Evolutionary conservation across 2,329 filamentous ascomycete genomes (phyloP), one percentile per base, ranked within the genome.

Genomic region (Emergomyces africanus): DNA sequence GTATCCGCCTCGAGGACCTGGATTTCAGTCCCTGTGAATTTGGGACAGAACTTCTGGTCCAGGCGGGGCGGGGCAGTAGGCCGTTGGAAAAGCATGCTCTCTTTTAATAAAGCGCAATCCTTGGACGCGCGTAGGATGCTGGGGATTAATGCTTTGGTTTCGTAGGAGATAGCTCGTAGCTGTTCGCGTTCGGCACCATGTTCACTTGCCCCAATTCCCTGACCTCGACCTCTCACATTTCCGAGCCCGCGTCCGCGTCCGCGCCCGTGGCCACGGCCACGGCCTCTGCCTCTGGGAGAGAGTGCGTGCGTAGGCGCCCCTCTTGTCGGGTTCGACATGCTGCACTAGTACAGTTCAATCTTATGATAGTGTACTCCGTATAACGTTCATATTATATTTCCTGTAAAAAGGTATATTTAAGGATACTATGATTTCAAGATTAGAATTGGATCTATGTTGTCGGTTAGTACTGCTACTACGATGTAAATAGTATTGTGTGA

Each of bases 1-100:
- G 58, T 49, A 57, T 59, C 58, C 8, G n/a, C 39, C 5, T 59
- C 53, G 14, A 50, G 23, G 33, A 59, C 53, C 28, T 50, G 30
- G 5, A 59, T 59, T 28, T 39, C 49, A 18, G 53, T 57, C 20
- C 58, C 28, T 30, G 3, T 37, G 39, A 49, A 30, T 30, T 35
- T 20, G 9, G 58, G 58, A 20, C 58, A 57, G 6, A 33, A 49
- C 23, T 49, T 50, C 33, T 33, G 20, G 41, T 56, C 39, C 10
- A 59, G 33, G 14, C 20, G 35, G 23, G 58, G 58, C 2, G 51
- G 58, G 3, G 50, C 33, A 2, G 15, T 35, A 15, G 50, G 51
- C 14, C 41, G 23, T 28, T n/a, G 30, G 44, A 56, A 59, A 42
- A 59, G 51, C 20, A 56, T 42, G 18, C 58, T 53, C 23, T 59